Evolutionary conservation across 139 green algal genomes (phyloP).

Genomic region (Picocystis salinarum): DNA sequence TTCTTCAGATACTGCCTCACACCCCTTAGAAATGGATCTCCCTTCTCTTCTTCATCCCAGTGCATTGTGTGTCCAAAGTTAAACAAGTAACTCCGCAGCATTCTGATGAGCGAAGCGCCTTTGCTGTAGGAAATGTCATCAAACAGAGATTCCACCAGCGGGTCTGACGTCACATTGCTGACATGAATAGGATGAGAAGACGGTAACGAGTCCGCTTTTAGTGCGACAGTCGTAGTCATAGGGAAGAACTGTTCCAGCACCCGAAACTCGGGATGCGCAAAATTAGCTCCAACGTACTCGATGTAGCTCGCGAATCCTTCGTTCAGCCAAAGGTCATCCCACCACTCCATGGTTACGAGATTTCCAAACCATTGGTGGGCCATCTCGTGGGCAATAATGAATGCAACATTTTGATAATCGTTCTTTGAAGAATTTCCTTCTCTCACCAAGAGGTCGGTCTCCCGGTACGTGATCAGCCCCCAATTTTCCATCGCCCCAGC

Average conservation of each 20-base stretch:
- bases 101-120: conserved; percentile 60
- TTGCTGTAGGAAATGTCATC: conserved; percentile 45
- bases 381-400: conserved; percentile 66
- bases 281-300: conserved; percentile 35
- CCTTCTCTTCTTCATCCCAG: too few species aligned
- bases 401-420: conserved; percentile 18
- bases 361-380: conserved; percentile 58
- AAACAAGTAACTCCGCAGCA: conserved; percentile 64
- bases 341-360: conserved; percentile 64
- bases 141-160: conserved; percentile 6
- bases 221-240: conserved; percentile 10
- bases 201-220: conserved; percentile 18
- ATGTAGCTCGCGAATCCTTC: conserved; percentile 62
- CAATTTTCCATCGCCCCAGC: conserved; percentile 93
- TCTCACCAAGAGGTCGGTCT: conserved; percentile 47
- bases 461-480: conserved; percentile 56
- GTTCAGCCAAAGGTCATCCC: conserved; percentile 83
- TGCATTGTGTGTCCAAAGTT: too few species aligned
- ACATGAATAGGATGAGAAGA: conserved; percentile 21
- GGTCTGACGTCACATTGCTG: conserved; percentile 13
- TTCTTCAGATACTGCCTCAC: conserved; percentile 17
- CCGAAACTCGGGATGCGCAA: conserved; percentile 18
- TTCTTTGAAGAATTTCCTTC: conserved; percentile 12
- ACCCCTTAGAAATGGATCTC: conserved; percentile 11
- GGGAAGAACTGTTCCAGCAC: conserved; percentile 25